Percentiles rank a stretch among this genome's conserved stretches.
Conservation (phyloP, 108 stramenopile species). For the Aurantiochytrium sp. region DNA sequence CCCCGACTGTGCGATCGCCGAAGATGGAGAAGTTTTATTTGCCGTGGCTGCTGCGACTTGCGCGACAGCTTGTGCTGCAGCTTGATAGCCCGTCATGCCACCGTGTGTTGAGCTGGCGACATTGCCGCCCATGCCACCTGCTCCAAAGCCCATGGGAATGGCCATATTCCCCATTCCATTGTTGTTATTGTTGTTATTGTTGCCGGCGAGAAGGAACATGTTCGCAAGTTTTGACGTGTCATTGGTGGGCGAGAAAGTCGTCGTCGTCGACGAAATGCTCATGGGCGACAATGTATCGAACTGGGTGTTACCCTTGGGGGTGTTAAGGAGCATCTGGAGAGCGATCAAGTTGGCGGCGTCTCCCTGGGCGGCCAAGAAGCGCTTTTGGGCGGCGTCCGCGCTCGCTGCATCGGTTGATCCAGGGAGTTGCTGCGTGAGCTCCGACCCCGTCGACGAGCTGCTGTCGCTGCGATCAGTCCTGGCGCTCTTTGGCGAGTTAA, state of each 20-base stretch:
- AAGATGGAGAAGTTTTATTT: too few species aligned
- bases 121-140: background rate
- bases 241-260: background rate
- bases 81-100: background rate
- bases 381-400: background rate
- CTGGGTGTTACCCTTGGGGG: background rate
- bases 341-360: background rate
- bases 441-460: background rate
- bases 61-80: too few species aligned
- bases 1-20: too few species aligned
- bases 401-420: background rate
- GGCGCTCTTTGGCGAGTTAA: background rate
- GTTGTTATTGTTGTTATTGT: background rate
- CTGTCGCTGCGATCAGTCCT: background rate
- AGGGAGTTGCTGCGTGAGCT: background rate
- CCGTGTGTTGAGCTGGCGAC: background rate
- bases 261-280: background rate
- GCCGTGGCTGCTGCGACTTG: too few species aligned
- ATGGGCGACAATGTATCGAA: background rate
- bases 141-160: too few species aligned
- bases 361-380: background rate
- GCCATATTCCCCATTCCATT: background rate
- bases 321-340: background rate
- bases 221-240: background rate
- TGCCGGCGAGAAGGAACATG: background rate